Percentiles rank a stretch among this genome's conserved stretches.
These are phyloP conservation scores for Neoascochyta sp. DNA, from an alignment of 2,329 filamentous ascomycete species.

Conservation along the genomic window DNA sequence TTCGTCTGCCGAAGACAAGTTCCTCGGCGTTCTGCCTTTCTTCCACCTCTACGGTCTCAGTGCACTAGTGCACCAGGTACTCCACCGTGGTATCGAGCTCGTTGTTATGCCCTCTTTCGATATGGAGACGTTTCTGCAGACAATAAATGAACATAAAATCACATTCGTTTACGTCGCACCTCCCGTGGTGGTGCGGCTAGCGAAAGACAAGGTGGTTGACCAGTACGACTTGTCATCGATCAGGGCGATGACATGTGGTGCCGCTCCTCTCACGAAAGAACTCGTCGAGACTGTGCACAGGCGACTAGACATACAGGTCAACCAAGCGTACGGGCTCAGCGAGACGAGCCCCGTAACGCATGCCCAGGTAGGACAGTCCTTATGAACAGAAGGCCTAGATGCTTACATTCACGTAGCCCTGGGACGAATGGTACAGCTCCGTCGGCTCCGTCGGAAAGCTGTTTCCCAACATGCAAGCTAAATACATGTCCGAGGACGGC, in stretches of 20 bases:
- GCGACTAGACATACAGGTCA: constrained; percentile 53
- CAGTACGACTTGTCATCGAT: constrained; percentile 76
- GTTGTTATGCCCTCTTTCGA: constrained; percentile 77
- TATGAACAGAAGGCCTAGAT: not conserved
- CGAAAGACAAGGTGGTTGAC: constrained; percentile 70
- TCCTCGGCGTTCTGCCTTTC: constrained; percentile 78
- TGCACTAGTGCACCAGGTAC: constrained; percentile 63
- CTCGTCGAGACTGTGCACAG: constrained; percentile 71
- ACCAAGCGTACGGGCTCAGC: constrained; percentile 24
- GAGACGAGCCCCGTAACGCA: constrained; percentile 26
- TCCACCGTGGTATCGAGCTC: constrained; percentile 63
- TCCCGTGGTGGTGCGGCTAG: constrained; percentile 72
- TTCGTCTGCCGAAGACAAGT: constrained; percentile 56
- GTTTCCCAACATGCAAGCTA: constrained; percentile 73
- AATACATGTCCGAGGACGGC: constrained; percentile 62
- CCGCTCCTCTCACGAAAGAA: constrained; percentile 75
- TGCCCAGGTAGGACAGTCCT: constrained; percentile 12
- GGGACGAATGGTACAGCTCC: constrained; percentile 23
- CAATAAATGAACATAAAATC: constrained; percentile 69
- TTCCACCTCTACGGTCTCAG: constrained; percentile 88
- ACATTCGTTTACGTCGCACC: constrained; percentile 80
- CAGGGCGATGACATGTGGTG: constrained; percentile 80
- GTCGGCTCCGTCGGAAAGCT: constrained; percentile 74
- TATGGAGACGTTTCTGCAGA: constrained; percentile 68
- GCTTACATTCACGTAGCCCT: constrained; percentile 12